Evolutionary conservation across 805 yeast genomes (phyloP).

Genomic region (Clavispora asparagi): DNA sequence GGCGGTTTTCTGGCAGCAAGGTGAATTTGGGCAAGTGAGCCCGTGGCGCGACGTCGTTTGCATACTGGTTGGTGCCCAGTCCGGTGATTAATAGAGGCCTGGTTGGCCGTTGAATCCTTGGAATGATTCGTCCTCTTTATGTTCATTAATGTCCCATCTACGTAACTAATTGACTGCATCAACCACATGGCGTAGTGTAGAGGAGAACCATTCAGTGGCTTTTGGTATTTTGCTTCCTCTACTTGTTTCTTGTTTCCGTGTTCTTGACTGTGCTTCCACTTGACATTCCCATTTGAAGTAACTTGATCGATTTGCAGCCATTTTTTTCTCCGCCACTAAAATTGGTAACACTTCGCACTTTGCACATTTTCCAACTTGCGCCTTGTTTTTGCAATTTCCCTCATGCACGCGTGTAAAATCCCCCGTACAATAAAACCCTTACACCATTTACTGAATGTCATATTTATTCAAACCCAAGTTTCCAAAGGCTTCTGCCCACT

Average conservation of each 20-base stretch:
- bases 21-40: constrained; percentile 78
- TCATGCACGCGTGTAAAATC: background rate
- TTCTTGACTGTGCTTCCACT: too few species aligned
- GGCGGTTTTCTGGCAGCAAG: constrained; percentile 72
- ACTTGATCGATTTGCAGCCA: background rate
- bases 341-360: background rate
- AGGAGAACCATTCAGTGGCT: too few species aligned
- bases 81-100: background rate
- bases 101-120: background rate
- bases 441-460: background rate
- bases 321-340: background rate
- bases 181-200: background rate
- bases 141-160: background rate
- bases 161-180: background rate
- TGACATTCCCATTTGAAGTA: too few species aligned
- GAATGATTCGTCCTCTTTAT: background rate
- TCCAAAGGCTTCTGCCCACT: too few species aligned
- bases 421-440: background rate
- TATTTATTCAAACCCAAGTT: background rate
- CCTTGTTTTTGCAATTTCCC: background rate
- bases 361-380: background rate
- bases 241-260: too few species aligned
- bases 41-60: background rate
- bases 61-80: background rate
- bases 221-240: too few species aligned